Conservation (phyloP, 305 asterid genomes). For the Fraxinus sp. region DNA sequence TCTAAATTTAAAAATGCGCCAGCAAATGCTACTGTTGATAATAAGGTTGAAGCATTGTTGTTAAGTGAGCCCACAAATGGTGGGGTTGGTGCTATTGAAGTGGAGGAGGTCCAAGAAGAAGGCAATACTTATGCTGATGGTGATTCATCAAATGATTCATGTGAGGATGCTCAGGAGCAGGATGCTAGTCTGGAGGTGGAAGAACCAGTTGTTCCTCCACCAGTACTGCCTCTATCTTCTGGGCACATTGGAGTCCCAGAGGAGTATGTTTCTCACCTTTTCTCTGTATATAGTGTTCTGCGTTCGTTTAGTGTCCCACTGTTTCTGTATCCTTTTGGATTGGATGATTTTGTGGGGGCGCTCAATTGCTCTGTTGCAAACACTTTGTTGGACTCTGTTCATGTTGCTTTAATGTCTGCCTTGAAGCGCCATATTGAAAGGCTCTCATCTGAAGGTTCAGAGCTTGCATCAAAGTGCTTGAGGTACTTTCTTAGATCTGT, state of each 20-base stretch:
- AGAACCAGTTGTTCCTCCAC: conserved; percentile 57
- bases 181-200: conserved; percentile 41
- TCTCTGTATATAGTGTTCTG: conserved; percentile 76
- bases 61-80: conserved; percentile 26
- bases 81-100: conserved; percentile 33
- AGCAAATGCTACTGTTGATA: conserved; percentile 13
- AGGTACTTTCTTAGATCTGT: conserved; percentile 50
- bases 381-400: conserved; percentile 83
- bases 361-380: conserved; percentile 70
- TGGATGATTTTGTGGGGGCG: conserved; percentile 97
- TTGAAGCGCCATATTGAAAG: conserved; percentile 72
- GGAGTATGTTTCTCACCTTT: conserved; percentile 69
- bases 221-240: conserved; percentile 87
- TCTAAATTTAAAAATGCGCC: conserved; percentile 24
- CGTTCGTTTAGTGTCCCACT: conserved; percentile 77
- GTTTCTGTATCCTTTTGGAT: conserved; percentile 78
- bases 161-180: conserved; percentile 47
- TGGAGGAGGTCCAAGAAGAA: conserved; percentile 28
- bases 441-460: conserved; percentile 66
- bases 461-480: conserved; percentile 65
- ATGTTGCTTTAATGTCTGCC: conserved; percentile 71
- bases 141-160: conserved; percentile 56
- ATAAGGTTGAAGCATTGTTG: conserved; percentile 25
- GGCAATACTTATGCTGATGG: conserved; percentile 29
- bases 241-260: conserved; percentile 79